Conservation (phyloP, 257 asterid species). For the Ajuga chamaepitys region DNA sequence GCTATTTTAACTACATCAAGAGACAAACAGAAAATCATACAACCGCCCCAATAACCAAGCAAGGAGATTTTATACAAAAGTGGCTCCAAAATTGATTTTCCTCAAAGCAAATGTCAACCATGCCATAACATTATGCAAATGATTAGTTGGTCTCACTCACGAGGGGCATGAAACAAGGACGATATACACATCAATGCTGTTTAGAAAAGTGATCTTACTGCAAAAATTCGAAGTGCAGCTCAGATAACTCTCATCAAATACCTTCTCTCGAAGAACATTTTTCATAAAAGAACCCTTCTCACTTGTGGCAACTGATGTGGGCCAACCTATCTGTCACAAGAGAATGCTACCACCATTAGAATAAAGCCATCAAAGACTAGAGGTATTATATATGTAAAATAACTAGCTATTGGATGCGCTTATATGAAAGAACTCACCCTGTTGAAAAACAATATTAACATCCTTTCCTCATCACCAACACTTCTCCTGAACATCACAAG, state of each 20-base stretch:
- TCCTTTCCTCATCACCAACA: constrained; percentile 85
- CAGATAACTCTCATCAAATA: constrained; percentile 3
- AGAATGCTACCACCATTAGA: not conserved
- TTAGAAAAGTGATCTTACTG: not conserved
- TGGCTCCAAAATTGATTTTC: not conserved
- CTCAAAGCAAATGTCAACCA: not conserved
- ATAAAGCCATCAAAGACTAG: not conserved
- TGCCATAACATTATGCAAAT: not conserved
- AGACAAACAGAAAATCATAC: not conserved
- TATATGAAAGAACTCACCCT: constrained; percentile 45
- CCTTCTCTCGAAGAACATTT: constrained; percentile 84
- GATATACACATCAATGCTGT: not conserved
- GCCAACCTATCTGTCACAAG: constrained; percentile 89
- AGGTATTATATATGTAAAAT: not conserved
- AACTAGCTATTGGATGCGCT: not conserved
- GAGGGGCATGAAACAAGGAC: not conserved
- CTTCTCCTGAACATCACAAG: constrained; percentile 54
- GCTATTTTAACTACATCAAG: not conserved
- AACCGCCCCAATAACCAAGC: not conserved
- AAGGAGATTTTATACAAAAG: not conserved
- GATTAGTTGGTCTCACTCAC: not conserved
- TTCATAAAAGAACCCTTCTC: constrained; percentile 72
- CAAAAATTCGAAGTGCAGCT: not conserved
- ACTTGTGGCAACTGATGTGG: constrained; percentile 82
- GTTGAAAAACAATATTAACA: constrained; percentile 77